A percentile compares a stretch with the other conserved stretches of the same genome.
Conservation (phyloP, 441 rosid genomes). For the California macrophylla region DNA sequence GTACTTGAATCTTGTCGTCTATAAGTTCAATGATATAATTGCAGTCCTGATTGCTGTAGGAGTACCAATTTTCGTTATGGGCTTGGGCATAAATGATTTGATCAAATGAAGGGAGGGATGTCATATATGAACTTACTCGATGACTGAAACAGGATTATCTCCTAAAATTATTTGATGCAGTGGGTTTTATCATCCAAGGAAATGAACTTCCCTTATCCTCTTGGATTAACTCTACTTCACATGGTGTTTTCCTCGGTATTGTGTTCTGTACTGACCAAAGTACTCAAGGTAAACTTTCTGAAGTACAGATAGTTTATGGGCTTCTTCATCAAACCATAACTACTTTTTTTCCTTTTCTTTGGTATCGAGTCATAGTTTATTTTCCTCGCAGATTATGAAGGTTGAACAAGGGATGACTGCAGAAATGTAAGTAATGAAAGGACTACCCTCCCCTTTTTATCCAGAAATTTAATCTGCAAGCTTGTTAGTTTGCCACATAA, state of each 20-base stretch:
- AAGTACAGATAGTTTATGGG: not conserved
- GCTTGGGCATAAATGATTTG: not conserved
- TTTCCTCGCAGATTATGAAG: constrained; percentile 45
- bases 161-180: constrained; percentile 29
- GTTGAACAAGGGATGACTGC: constrained; percentile 91
- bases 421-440: constrained; percentile 58
- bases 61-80: not conserved
- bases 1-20: not conserved
- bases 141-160: constrained; percentile 16
- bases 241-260: constrained; percentile 85
- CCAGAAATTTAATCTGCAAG: not conserved
- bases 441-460: not conserved
- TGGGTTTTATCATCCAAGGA: constrained; percentile 95
- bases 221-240: constrained; percentile 88
- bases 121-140: not conserved
- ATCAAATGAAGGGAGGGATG: too few relatives aligned
- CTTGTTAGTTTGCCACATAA: not conserved
- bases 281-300: constrained; percentile 48
- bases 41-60: not conserved
- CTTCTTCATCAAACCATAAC: not conserved
- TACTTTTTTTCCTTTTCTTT: not conserved
- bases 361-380: constrained; percentile 5
- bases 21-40: not conserved
- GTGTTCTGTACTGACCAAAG: constrained; percentile 65
- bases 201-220: constrained; percentile 90